Base-by-base conservation (phyloP, 1,284 basidiomycete species). In the Pterulicium gracile region DNA sequence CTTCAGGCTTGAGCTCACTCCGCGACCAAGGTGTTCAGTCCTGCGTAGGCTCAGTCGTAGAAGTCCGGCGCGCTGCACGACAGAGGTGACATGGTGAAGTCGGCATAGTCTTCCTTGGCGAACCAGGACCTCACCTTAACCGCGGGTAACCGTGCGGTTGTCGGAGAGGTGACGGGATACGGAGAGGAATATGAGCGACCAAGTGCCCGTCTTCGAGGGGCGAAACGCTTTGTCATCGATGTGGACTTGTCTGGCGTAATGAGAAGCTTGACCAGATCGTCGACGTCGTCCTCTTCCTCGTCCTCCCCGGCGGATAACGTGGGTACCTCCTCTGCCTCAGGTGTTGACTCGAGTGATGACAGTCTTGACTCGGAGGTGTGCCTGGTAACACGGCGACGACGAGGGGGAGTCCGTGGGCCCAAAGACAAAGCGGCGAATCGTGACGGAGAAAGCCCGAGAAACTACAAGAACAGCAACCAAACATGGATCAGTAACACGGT, bases 271-370 rank as follows among this genome's bases (percentile, higher is more conserved):
- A 39, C 48, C 50, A 45, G 27, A 36, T 57, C 43, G 15, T 55
- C 50, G 41, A 61, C 60, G 23, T 57, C 57, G 23, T 51, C 52
- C 27, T 55, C 49, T 47, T 60, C 59, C 24, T 65, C 49, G 53
- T 64, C 63, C 42, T 60, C 59, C 20, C 67, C 52, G 49, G 58
- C 62, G 32, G 68, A 55, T 51, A 62, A 62, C 40, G 72, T 54
- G 32, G 72, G 65, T 21, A 64, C 60, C 36, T 64, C 60, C 3
- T 59, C 48, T 3, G 67, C 53, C 53, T 75, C 73, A 17, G 77
- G 77, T 1, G 75, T 72, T 32, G 81, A 81, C 53, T 78, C 75
- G 41, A 75, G 49, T 5, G 77, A 79, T 3, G 74, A 77, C 18
- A 62, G 59, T 12, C 78, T 73, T 1, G 73, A 72, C 51, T 73